Base-by-base conservation (phyloP, 768 basidiomycete genomes). In the Melanogaster broomeanus region DNA sequence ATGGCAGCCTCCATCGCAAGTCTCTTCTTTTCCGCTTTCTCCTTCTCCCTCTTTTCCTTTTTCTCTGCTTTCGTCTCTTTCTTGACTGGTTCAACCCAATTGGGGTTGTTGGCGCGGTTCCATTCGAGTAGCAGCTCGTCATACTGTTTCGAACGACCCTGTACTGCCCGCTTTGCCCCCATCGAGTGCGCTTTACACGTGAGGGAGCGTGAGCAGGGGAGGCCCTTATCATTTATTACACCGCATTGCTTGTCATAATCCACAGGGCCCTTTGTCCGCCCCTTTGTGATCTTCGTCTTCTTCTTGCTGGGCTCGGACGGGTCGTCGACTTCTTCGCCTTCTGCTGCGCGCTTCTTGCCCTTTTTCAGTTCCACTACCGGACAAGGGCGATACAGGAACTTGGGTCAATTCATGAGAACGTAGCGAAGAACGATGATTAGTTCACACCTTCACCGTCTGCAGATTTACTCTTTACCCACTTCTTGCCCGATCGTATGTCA, bases 141-240 rank as follows among this genome's bases (percentile, higher is more conserved):
- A 64, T 93, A 98, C 7, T 73, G 68, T 46, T 87, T 80, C 1
- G 90, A 89, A 4, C 96, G 90, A 30, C 92, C 92, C 55, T 82
- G 80, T 1, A 99, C 95, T 9, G 89, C 83, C 16, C 96, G 88
- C 70, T 99, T 99, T 11, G 93, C 90, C 13, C 93, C 93, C 87
- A 99, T 96, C 2, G 92, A 88, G 66, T 99, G 96, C 6, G 96
- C 93, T 71, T 99, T 99, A 76, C 96, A 99, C 0, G 96, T 98
- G 33, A 99, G 80, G 7, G 93, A 93, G 24, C 96, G 90, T 12
- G 93, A 93, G 65, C 96, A 99, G 0, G 92, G 93, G 7, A 93
- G 74, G 39, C 81, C 81, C 69, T 97, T 97, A 73, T 96, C 94
- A 72, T 96, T 98, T 67, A 97, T 96, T 33, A 98, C 96, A 45